Conservation (phyloP, 805 yeast genomes). For the Wickerhamomyces kurtzmanii region DNA sequence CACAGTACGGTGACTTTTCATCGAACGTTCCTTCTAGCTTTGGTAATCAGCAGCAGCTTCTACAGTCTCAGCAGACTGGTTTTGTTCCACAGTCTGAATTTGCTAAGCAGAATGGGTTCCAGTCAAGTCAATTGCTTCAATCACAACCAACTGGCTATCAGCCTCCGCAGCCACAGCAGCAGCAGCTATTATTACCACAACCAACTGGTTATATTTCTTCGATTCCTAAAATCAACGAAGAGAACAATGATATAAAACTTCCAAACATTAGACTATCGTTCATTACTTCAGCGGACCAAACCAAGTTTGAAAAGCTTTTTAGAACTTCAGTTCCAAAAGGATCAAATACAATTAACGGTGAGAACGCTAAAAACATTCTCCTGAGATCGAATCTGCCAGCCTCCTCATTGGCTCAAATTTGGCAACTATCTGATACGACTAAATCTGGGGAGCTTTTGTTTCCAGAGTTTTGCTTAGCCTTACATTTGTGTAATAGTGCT, state of each 20-base stretch:
- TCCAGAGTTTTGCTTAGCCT: conserved; percentile 90
- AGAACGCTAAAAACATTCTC: conserved; percentile 68
- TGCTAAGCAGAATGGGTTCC: too few relatives aligned
- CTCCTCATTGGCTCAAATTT: conserved; percentile 68
- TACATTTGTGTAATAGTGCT: conserved; percentile 75
- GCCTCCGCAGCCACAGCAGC: conserved; percentile 24
- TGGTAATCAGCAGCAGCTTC: conserved; percentile 11
- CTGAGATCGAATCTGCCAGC: conserved; percentile 74
- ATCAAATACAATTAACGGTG: conserved; percentile 47
- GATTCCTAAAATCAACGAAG: conserved; percentile 22
- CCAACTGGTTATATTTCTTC: conserved; percentile 28
- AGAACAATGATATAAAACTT: conserved; percentile 51
- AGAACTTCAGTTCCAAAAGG: conserved; percentile 59
- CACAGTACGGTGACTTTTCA: conserved; percentile 5
- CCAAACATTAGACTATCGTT: conserved; percentile 77
- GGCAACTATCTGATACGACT: conserved; percentile 88
- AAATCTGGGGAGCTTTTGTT: conserved; percentile 78
- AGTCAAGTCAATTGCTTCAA: conserved; percentile 11
- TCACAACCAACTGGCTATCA: conserved; percentile 22
- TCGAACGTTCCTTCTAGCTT: too few relatives aligned
- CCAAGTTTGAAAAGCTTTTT: conserved; percentile 77
- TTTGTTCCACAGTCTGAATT: conserved; percentile 9
- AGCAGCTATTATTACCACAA: conserved; percentile 24
- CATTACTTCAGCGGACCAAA: conserved; percentile 77
- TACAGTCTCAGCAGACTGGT: conserved; percentile 16